phyloP scores from a whole-genome alignment of 1,284 basidiomycete genomes.

The Naganishia sp. region DNA sequence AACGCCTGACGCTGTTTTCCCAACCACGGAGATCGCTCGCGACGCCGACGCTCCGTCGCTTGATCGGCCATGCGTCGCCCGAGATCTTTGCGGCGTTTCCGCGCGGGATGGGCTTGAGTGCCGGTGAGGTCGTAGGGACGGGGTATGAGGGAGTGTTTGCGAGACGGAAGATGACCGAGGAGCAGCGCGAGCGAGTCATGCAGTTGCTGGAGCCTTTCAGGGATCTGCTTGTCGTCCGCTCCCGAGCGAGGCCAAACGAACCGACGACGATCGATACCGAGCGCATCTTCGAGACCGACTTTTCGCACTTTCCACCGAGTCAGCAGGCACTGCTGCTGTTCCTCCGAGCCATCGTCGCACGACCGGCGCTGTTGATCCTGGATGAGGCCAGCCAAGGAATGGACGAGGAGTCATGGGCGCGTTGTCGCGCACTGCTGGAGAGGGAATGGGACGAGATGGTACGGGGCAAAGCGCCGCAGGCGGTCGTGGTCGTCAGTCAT shows the following conservation, averaged over 20 bases:
- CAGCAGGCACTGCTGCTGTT: slow-evolving; percentile 78
- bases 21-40: slow-evolving; percentile 66
- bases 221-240: slow-evolving; percentile 36
- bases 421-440: slow-evolving; percentile 64
- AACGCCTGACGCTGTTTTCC: slow-evolving; percentile 68
- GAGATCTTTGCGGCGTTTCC: slow-evolving; percentile 92
- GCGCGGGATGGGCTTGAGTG: slow-evolving; percentile 66
- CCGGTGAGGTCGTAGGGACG: slow-evolving; percentile 75
- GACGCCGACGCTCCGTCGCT: slow-evolving; percentile 61
- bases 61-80: slow-evolving; percentile 79
- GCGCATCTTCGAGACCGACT: slow-evolving; percentile 52
- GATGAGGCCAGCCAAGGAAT: slow-evolving; percentile 92
- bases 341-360: slow-evolving; percentile 74
- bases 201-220: slow-evolving; percentile 64
- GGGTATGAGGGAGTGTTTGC: slow-evolving; percentile 79
- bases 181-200: slow-evolving; percentile 54
- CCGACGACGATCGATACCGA: slow-evolving; percentile 19
- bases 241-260: slow-evolving; percentile 50
- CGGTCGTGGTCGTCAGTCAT: slow-evolving; percentile 79
- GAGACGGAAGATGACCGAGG: slow-evolving; percentile 58
- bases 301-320: slow-evolving; percentile 65
- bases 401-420: slow-evolving; percentile 69
- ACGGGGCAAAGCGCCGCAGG: slow-evolving; percentile 58
- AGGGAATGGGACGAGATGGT: slow-evolving; percentile 58
- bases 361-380: slow-evolving; percentile 70